Percentiles rank a stretch among this genome's conserved stretches.
Conservation (phyloP, 257 asterid species). For the Solanum arcanum region DNA sequence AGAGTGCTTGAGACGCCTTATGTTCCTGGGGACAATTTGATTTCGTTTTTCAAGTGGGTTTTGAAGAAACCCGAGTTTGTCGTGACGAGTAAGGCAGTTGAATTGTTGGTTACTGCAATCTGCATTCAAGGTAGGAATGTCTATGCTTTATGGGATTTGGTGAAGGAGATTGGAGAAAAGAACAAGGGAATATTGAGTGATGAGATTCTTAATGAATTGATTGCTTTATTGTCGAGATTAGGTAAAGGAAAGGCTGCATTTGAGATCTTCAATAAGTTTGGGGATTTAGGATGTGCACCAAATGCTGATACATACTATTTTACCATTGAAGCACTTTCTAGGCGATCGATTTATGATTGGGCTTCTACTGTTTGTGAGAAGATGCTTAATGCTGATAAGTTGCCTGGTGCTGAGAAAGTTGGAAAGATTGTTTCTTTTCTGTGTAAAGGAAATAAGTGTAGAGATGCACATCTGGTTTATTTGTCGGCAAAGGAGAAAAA, state of each 20-base stretch:
- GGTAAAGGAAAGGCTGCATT: constrained; percentile 75
- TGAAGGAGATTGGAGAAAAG: constrained; percentile 44
- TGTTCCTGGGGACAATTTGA: constrained; percentile 51
- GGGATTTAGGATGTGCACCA: constrained; percentile 48
- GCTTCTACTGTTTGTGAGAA: constrained; percentile 56
- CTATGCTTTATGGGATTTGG: constrained; percentile 68
- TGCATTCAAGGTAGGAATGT: constrained; percentile 31
- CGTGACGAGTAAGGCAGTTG: constrained; percentile 23
- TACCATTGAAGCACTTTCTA: constrained; percentile 68
- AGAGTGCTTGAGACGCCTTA: constrained; percentile 51
- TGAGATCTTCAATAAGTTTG: constrained; percentile 68
- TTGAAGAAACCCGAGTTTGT: constrained; percentile 27
- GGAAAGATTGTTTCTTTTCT: constrained; percentile 57
- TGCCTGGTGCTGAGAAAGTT: constrained; percentile 44
- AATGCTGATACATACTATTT: constrained; percentile 57
- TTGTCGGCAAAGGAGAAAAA: constrained; percentile 54
- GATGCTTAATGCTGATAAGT: constrained; percentile 47
- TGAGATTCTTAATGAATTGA: constrained; percentile 38
- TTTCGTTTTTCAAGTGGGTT: constrained; percentile 53
- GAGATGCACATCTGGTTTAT: constrained; percentile 70
- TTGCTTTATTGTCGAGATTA: constrained; percentile 46
- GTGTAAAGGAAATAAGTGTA: constrained; percentile 56
- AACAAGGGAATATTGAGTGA: constrained; percentile 42
- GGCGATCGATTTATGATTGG: constrained; percentile 48
- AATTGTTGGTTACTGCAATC: constrained; percentile 33